Conservation (phyloP, 108 stramenopile genomes). For the Discostella pseudostelligera region DNA sequence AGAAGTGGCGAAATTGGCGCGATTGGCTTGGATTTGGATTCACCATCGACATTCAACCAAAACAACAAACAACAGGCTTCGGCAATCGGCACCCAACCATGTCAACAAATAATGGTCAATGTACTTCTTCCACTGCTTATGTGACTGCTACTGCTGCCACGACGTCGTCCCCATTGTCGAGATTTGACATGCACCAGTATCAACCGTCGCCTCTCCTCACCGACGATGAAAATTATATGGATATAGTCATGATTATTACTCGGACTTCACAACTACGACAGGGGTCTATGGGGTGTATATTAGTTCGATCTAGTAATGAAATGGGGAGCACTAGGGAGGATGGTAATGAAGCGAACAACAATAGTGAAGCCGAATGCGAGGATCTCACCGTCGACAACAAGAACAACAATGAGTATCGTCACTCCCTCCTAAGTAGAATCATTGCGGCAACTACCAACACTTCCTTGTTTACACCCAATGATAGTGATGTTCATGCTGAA, state of each 20-base stretch:
- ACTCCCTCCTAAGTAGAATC: conserved; percentile 28
- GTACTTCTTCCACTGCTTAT: too few species aligned
- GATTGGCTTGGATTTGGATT: too few species aligned
- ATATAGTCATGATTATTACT: conserved; percentile 62
- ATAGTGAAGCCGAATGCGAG: background rate
- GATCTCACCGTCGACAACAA: background rate
- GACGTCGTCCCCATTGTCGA: background rate
- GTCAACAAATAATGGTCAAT: too few species aligned
- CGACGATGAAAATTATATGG: conserved; percentile 68
- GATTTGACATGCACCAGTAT: conserved; percentile 12
- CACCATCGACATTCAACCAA: too few species aligned
- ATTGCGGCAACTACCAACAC: conserved; percentile 55
- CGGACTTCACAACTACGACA: conserved; percentile 53
- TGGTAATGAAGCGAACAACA: background rate
- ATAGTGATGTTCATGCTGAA: conserved; percentile 76
- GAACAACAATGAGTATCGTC: too few species aligned
- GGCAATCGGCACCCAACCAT: too few species aligned
- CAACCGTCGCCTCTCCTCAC: conserved; percentile 20
- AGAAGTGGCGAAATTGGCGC: too few species aligned
- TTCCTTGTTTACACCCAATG: conserved; percentile 42
- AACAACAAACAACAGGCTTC: too few species aligned
- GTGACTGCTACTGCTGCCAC: too few species aligned
- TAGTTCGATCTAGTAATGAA: conserved; percentile 46
- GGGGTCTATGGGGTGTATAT: conserved; percentile 74
- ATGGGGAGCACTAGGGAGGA: background rate